Evolutionary conservation across 805 yeast genomes (phyloP).

Genomic region (Pichia ethanolica): DNA sequence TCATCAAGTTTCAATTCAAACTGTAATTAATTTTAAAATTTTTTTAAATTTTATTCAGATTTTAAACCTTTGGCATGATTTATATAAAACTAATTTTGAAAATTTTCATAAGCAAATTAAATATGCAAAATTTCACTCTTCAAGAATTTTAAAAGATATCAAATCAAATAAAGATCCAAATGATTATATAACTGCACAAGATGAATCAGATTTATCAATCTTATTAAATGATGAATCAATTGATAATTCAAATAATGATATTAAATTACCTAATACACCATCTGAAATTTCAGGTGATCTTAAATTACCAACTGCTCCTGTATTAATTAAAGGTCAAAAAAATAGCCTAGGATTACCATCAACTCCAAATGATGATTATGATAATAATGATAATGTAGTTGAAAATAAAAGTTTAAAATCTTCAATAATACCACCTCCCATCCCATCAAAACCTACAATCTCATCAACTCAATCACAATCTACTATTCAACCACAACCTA

Average conservation of each 20-base stretch:
- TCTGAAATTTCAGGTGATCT: slow-evolving; percentile 19
- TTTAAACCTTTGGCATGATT: slow-evolving; percentile 35
- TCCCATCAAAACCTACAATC: not conserved
- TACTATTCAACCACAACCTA: not conserved
- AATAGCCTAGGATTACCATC: slow-evolving; percentile 23
- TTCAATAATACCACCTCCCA: not conserved
- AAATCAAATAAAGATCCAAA: slow-evolving; percentile 52
- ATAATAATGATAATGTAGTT: too few relatives aligned
- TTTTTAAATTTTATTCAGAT: slow-evolving; percentile 47
- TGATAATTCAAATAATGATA: slow-evolving; percentile 8
- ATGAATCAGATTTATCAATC: slow-evolving; percentile 15
- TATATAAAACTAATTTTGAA: slow-evolving; percentile 14
- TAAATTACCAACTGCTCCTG: slow-evolving; percentile 24
- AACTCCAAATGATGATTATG: slow-evolving; percentile 12
- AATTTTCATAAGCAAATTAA: slow-evolving; percentile 35
- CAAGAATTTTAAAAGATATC: slow-evolving; percentile 44
- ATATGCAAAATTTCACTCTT: slow-evolving; percentile 57
- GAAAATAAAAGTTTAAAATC: too few relatives aligned
- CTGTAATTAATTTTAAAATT: slow-evolving; percentile 47
- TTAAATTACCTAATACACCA: slow-evolving; percentile 14
- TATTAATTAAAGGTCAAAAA: slow-evolving; percentile 25
- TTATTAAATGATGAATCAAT: slow-evolving; percentile 9
- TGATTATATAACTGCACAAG: slow-evolving; percentile 38
- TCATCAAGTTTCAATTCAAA: slow-evolving; percentile 36
- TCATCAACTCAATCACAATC: not conserved